These are phyloP conservation scores for Termitomyces sp. DNA, from an alignment of 768 basidiomycete species.

Conservation along the genomic window DNA sequence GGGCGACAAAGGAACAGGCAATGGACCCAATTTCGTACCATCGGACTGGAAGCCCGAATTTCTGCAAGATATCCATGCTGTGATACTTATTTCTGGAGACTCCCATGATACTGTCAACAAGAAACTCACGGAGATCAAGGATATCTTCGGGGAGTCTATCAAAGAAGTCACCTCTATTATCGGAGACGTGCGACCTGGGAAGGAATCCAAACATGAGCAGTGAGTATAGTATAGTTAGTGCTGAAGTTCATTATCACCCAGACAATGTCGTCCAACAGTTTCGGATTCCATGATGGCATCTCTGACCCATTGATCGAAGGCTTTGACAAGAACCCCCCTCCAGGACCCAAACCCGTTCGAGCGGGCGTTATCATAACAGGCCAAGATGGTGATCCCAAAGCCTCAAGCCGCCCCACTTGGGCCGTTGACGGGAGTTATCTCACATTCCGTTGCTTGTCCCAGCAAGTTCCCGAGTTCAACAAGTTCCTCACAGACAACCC, in stretches of 20 bases:
- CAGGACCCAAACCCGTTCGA: slow-evolving; percentile 35
- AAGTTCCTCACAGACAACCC: slow-evolving; percentile 40
- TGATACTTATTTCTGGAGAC: slow-evolving; percentile 49
- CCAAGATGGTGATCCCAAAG: slow-evolving; percentile 33
- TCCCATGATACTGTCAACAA: slow-evolving; percentile 33
- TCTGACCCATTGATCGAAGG: slow-evolving; percentile 45
- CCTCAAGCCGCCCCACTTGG: slow-evolving; percentile 33
- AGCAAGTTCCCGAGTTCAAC: slow-evolving; percentile 51
- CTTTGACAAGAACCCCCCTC: slow-evolving; percentile 30
- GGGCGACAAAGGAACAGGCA: slow-evolving; percentile 31
- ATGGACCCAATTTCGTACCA: slow-evolving; percentile 24
- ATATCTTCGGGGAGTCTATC: slow-evolving; percentile 37
- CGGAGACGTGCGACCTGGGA: slow-evolving; percentile 43
- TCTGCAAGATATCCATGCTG: slow-evolving; percentile 41
- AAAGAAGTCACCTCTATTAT: slow-evolving; percentile 31
- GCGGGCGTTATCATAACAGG: slow-evolving; percentile 45
- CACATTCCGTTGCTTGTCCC: slow-evolving; percentile 48
- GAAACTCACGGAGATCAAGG: slow-evolving; percentile 29
- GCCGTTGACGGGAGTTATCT: slow-evolving; percentile 49
- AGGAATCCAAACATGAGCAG: slow-evolving; percentile 45
- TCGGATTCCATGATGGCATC: slow-evolving; percentile 51
- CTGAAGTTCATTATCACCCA: neutral
- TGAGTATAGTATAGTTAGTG: slow-evolving; percentile 15
- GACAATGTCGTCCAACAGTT: slow-evolving; percentile 24
- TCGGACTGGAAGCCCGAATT: slow-evolving; percentile 51